Evolutionary conservation across 129 eudicot species (phyloP).

Genomic region (Artemisia argyi): DNA sequence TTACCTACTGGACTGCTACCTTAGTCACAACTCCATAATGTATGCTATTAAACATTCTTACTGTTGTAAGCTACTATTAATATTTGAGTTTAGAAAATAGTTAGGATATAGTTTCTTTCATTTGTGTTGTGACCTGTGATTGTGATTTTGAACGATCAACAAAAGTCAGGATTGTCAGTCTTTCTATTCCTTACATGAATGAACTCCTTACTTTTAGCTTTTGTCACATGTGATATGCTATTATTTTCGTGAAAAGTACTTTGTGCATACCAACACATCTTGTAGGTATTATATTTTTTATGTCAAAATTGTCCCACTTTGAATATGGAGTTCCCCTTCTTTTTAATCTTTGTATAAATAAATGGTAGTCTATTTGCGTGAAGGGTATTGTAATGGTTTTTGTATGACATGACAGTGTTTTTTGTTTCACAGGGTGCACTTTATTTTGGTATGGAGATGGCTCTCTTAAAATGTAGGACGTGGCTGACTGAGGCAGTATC

Average conservation of each 20-base stretch:
- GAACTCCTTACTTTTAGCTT: neutral
- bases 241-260: neutral
- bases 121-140: too few species aligned
- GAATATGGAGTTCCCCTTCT: constrained; percentile 9
- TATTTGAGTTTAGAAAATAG: too few species aligned
- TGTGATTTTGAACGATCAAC: too few species aligned
- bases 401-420: neutral
- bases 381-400: neutral
- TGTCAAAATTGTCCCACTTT: neutral
- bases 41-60: too few species aligned
- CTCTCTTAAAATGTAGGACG: constrained; percentile 50
- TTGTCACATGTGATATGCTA: neutral
- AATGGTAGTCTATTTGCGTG: constrained; percentile 5
- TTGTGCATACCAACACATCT: neutral
- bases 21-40: too few species aligned
- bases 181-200: neutral
- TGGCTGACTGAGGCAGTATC: constrained; percentile 60
- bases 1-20: too few species aligned
- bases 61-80: too few species aligned
- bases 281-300: neutral
- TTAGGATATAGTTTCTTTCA: too few species aligned
- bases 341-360: neutral
- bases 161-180: neutral
- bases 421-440: constrained; percentile 58
- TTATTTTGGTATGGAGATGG: constrained; percentile 75